These are phyloP conservation scores for Penicillium sp. DNA, from an alignment of 2,329 filamentous ascomycete species.

Conservation along the genomic window DNA sequence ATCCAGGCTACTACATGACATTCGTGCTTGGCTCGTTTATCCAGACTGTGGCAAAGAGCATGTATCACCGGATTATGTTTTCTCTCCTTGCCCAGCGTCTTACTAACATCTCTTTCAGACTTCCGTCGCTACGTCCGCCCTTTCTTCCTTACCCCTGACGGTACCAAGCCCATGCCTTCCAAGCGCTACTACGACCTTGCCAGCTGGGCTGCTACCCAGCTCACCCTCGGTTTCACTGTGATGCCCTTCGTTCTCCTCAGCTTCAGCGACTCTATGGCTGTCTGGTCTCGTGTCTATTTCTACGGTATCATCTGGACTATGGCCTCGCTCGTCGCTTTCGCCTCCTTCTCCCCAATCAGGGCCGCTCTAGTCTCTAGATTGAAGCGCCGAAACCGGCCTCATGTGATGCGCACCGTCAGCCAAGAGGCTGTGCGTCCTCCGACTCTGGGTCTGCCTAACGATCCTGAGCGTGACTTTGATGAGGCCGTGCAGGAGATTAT, in stretches of 20 bases:
- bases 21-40: slow-evolving; percentile 89
- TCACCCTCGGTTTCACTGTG: slow-evolving; percentile 79
- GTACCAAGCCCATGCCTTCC: slow-evolving; percentile 63
- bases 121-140: slow-evolving; percentile 86
- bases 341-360: slow-evolving; percentile 67
- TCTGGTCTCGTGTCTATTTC: slow-evolving; percentile 87
- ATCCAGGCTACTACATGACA: slow-evolving; percentile 90
- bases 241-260: slow-evolving; percentile 82
- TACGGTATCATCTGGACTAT: slow-evolving; percentile 72
- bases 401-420: slow-evolving; percentile 50
- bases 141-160: slow-evolving; percentile 83
- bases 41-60: slow-evolving; percentile 93
- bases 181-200: slow-evolving; percentile 87
- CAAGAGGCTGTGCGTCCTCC: slow-evolving; percentile 63
- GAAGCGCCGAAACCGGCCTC: slow-evolving; percentile 54
- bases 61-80: slow-evolving; percentile 34
- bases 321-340: slow-evolving; percentile 71
- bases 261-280: slow-evolving; percentile 67
- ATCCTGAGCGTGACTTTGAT: slow-evolving; percentile 72
- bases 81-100: background rate
- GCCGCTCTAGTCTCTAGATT: slow-evolving; percentile 56
- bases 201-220: slow-evolving; percentile 73
- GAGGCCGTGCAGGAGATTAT: slow-evolving; percentile 75
- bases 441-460: slow-evolving; percentile 74
- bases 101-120: slow-evolving; percentile 55